phyloP scores from a whole-genome alignment of 768 basidiomycete species.

The Russula sp. region DNA sequence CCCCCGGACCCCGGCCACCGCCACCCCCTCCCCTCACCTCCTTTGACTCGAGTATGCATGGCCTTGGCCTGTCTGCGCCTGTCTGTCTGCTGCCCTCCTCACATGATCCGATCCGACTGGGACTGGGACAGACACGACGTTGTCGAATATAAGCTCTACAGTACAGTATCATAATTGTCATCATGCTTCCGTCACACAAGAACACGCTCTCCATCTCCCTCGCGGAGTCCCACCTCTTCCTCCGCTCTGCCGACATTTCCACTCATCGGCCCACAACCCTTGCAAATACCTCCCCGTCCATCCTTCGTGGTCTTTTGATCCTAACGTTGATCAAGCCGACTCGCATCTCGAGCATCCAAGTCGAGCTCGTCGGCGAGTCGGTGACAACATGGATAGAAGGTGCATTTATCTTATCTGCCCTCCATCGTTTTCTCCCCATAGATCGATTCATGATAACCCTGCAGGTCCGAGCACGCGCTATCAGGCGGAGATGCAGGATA shows the following conservation, averaged over 20 bases:
- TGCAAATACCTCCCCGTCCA: slow-evolving; percentile 39
- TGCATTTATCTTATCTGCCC: slow-evolving; percentile 29
- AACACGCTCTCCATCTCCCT: slow-evolving; percentile 37
- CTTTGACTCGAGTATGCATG: too few species aligned
- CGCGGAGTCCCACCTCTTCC: slow-evolving; percentile 50
- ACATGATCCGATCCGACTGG: not conserved
- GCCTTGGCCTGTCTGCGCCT: too few species aligned
- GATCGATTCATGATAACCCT: slow-evolving; percentile 13
- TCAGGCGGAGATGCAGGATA: slow-evolving; percentile 50
- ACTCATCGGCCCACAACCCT: slow-evolving; percentile 27
- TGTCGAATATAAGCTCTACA: not conserved
- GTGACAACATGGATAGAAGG: slow-evolving; percentile 83
- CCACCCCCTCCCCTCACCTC: too few species aligned
- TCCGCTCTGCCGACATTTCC: slow-evolving; percentile 34
- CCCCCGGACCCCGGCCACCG: too few species aligned
- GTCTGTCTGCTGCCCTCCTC: too few species aligned
- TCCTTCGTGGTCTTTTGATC: slow-evolving; percentile 59
- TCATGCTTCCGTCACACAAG: slow-evolving; percentile 14
- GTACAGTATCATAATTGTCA: too few species aligned
- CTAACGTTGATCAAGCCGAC: slow-evolving; percentile 67
- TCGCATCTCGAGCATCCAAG: slow-evolving; percentile 77
- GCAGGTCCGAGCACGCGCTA: slow-evolving; percentile 48
- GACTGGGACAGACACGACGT: not conserved
- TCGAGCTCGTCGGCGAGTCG: slow-evolving; percentile 67
- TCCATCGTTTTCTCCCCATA: slow-evolving; percentile 4